Evolutionary conservation across 1,284 basidiomycete genomes (phyloP).

Genomic region (Cutaneotrichosporon dermatis): DNA sequence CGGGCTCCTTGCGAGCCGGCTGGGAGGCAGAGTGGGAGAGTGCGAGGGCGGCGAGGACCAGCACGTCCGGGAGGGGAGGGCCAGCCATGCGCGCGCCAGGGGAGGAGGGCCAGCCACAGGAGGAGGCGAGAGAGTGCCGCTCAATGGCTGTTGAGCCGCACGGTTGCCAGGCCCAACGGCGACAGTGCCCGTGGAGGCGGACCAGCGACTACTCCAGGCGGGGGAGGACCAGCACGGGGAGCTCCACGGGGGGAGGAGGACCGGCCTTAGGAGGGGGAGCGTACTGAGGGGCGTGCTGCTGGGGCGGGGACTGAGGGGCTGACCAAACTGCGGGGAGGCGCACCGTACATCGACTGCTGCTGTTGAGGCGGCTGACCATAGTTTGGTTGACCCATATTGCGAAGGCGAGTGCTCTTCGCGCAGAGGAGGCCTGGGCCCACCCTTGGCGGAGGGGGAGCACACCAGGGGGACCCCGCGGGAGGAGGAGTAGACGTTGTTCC

Average conservation of each 20-base stretch:
- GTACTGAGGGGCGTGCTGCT: slow-evolving; percentile 14
- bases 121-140: slow-evolving; percentile 15
- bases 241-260: slow-evolving; percentile 30
- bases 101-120: slow-evolving; percentile 31
- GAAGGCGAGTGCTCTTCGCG: slow-evolving; percentile 5
- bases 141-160: slow-evolving; percentile 15
- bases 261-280: slow-evolving; percentile 36
- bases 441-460: slow-evolving; percentile 44
- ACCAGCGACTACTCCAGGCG: slow-evolving; percentile 51
- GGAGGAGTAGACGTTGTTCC: slow-evolving; percentile 28
- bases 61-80: slow-evolving; percentile 33
- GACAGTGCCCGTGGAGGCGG: slow-evolving; percentile 51
- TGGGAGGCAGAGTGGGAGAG: slow-evolving; percentile 23
- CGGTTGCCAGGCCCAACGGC: slow-evolving; percentile 35
- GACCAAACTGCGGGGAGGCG: slow-evolving; percentile 13
- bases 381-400: background rate
- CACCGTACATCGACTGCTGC: slow-evolving; percentile 9
- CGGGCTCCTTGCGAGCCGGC: slow-evolving; percentile 5
- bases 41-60: slow-evolving; percentile 31
- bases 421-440: slow-evolving; percentile 47
- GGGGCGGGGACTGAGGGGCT: slow-evolving; percentile 9
- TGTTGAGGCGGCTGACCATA: background rate
- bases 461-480: slow-evolving; percentile 36
- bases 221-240: slow-evolving; percentile 46
- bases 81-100: slow-evolving; percentile 24